Conservation (phyloP, 306 rosid genomes). For the Cicer arietinum region DNA sequence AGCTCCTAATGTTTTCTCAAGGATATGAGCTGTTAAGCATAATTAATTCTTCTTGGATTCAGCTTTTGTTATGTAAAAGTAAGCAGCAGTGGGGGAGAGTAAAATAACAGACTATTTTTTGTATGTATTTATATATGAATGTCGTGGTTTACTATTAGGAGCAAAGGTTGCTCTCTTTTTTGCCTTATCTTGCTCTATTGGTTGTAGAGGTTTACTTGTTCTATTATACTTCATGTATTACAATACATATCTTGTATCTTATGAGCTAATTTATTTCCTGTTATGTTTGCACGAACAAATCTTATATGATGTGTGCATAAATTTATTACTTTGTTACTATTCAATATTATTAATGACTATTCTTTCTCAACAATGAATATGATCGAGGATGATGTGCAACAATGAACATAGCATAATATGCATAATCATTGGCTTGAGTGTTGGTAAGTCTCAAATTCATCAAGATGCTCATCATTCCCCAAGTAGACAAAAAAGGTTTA, state of each 20-base stretch:
- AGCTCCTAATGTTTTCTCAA: constrained; percentile 64
- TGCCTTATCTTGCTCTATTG: constrained; percentile 46
- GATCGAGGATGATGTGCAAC: constrained; percentile 48
- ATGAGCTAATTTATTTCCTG: constrained; percentile 44
- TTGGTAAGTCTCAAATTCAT: constrained; percentile 16
- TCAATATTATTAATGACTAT: constrained; percentile 2
- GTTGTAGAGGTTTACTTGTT: constrained; percentile 47
- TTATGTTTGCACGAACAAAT: constrained; percentile 31
- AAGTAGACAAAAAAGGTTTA: constrained; percentile 54
- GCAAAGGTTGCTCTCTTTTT: constrained; percentile 53
- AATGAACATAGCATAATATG: constrained; percentile 39
- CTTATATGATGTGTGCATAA: not conserved
- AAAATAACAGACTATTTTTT: constrained; percentile 61
- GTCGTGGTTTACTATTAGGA: constrained; percentile 62
- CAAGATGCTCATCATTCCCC: constrained; percentile 50
- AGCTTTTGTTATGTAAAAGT: constrained; percentile 61
- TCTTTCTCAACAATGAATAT: constrained; percentile 33
- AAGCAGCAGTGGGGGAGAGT: constrained; percentile 64
- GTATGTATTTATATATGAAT: constrained; percentile 60
- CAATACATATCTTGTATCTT: constrained; percentile 33
- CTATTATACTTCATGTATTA: constrained; percentile 40
- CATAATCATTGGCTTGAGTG: constrained; percentile 24
- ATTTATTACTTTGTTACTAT: constrained; percentile 1
- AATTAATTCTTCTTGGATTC: constrained; percentile 59
- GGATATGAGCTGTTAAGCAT: constrained; percentile 61